A percentile compares a stretch with the other conserved stretches of the same genome.
These are phyloP conservation scores for Aureobasidium subglaciale DNA, from an alignment of 2,329 filamentous ascomycete genomes.

Conservation along the genomic window DNA sequence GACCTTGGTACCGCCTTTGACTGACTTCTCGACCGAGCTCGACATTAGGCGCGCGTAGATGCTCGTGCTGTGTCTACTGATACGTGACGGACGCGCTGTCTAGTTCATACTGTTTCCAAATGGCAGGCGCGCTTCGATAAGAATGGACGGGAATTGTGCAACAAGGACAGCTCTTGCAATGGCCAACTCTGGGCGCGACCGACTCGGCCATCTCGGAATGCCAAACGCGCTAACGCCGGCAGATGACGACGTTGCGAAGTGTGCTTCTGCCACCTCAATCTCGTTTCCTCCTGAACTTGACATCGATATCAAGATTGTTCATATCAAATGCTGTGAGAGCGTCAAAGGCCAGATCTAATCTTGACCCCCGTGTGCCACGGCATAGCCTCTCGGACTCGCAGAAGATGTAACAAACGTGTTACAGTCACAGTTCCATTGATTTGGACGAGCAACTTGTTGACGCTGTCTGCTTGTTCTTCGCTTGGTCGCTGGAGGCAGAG, in stretches of 20 bases:
- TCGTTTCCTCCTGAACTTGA: too few relatives aligned
- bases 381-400: background rate
- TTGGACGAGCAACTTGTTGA: slow-evolving; percentile 27
- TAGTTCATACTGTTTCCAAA: slow-evolving; percentile 11
- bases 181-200: background rate
- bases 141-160: background rate
- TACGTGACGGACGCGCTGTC: background rate
- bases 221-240: slow-evolving; percentile 5
- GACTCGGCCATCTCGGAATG: slow-evolving; percentile 7
- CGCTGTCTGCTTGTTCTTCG: slow-evolving; percentile 23
- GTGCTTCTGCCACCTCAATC: background rate
- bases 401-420: slow-evolving; percentile 25
- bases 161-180: slow-evolving; percentile 3
- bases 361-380: too few relatives aligned
- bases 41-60: slow-evolving; percentile 48
- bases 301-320: too few relatives aligned
- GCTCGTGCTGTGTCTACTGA: background rate
- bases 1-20: slow-evolving; percentile 97
- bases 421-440: slow-evolving; percentile 25
- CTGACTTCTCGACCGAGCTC: slow-evolving; percentile 95
- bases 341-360: too few relatives aligned
- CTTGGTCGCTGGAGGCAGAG: slow-evolving; percentile 22
- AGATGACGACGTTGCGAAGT: background rate
- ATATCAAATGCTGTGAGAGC: too few relatives aligned
- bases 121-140: background rate